Conservation (phyloP, 1,284 basidiomycete species). For the Cystobasidium pallidum region DNA sequence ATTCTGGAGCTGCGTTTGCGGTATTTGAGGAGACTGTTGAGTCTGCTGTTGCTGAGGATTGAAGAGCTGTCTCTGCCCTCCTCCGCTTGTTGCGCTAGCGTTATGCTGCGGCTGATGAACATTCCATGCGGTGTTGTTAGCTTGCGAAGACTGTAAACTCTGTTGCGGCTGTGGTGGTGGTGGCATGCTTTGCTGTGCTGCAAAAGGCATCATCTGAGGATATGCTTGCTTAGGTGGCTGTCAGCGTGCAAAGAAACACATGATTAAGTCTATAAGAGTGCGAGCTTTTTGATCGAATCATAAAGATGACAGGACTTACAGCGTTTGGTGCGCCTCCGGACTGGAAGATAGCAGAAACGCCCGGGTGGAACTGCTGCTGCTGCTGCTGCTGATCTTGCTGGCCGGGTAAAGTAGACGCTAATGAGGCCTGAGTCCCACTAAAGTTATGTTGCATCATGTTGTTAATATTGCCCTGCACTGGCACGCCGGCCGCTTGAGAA, state of each 20-base stretch:
- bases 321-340: neutral
- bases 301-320: neutral
- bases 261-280: neutral
- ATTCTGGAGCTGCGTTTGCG: neutral
- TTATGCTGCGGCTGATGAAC: neutral
- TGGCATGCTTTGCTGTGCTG: conserved; percentile 25
- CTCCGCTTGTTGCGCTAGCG: neutral
- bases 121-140: neutral
- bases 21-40: conserved; percentile 4
- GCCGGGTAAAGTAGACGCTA: neutral
- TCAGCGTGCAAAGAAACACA: neutral
- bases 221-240: neutral
- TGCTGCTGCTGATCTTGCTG: conserved; percentile 19
- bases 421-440: neutral
- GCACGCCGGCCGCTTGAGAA: neutral
- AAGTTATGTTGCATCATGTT: conserved; percentile 11
- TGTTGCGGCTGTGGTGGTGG: conserved; percentile 12
- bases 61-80: neutral
- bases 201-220: conserved; percentile 15
- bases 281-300: too few relatives aligned
- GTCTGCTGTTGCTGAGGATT: conserved; percentile 13
- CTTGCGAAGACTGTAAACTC: conserved; percentile 13
- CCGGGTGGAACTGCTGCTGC: conserved; percentile 34
- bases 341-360: conserved; percentile 38
- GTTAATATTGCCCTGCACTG: conserved; percentile 6